Base-by-base conservation (phyloP, 805 yeast species). In the Metschnikowia kunwiensis region DNA sequence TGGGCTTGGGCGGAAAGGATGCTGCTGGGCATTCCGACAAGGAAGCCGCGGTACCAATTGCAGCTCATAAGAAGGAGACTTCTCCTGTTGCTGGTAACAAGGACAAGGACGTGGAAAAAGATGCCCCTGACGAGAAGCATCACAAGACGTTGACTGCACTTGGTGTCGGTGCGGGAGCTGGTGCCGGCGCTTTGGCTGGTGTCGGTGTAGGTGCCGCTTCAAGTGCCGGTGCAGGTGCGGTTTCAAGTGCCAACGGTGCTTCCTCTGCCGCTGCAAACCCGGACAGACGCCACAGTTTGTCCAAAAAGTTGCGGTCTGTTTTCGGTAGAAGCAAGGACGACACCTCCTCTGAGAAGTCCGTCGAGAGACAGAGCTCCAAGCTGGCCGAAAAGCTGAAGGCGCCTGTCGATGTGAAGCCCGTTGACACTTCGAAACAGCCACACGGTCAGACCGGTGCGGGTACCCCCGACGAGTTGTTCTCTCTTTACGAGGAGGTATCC, bases 401-500 rank as follows among this genome's bases (percentile, higher is more conserved):
- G 1, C 11, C 42, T 7, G 13, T 31, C 17, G 32, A 33, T 6
- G 44, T 18, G 24, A 42, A 41, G 35, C 30, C 45, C 8, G 47
- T 27, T 9, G 33, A 32, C 15, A 31, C 27, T 4, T 12, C 38
- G 7, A 33, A 38, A 32, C 45, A 40, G 24, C 45, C 45, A 12
- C 17, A 40, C 14, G 42, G 29, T 16, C 26, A 27, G 24, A 32
- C 36, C 14, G 50, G 40, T 4, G 40, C 50, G 7, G 42, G 33
- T 16, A 49, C 43, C 6, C 26, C 41, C 7, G 43, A 38, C 29
- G 53, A 44, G 24, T 36, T 48, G 23, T 45, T 46, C 30, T 56
- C 60, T 3, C 41, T 50, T 12, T 71, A 74, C 46, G 77, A 74
- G 52, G 75, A 77, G 24, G 71, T 76, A 20, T 63, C 68, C 22